Conservation (phyloP, 208 protist species). For the Leishmania martiniquensis region DNA sequence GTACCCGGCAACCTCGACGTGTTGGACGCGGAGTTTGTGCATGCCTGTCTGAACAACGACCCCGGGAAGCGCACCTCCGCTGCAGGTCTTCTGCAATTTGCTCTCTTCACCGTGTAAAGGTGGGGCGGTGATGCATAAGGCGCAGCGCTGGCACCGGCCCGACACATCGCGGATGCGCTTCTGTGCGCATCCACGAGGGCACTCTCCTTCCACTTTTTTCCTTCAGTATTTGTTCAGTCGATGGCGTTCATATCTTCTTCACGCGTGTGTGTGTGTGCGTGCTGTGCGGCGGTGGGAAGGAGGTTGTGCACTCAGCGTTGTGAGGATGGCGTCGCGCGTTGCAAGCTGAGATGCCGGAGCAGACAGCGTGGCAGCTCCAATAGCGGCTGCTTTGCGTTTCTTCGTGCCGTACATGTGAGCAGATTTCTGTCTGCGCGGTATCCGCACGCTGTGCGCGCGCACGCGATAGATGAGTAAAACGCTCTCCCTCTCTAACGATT, state of each 20-base stretch:
- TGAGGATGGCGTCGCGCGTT: background rate
- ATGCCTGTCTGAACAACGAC: slow-evolving; percentile 57
- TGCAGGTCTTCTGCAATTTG: slow-evolving; percentile 60
- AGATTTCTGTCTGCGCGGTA: background rate
- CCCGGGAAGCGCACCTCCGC: slow-evolving; percentile 60
- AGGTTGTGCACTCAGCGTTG: background rate
- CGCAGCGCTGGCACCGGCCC: background rate
- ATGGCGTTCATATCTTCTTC: background rate
- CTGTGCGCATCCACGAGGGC: background rate
- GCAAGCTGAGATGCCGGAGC: background rate
- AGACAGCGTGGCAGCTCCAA: background rate
- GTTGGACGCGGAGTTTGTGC: slow-evolving; percentile 71
- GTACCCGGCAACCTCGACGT: slow-evolving; percentile 65
- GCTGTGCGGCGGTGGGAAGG: too few species aligned
- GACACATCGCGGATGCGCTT: background rate
- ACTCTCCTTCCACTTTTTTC: background rate
- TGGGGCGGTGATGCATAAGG: background rate
- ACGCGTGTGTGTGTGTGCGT: too few species aligned
- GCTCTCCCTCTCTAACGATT: background rate
- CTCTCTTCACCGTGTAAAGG: slow-evolving; percentile 67
- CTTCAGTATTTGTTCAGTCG: background rate
- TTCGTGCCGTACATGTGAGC: background rate
- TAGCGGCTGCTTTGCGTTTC: background rate
- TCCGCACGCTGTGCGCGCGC: background rate
- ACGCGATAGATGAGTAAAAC: background rate